Conservation (phyloP, 805 yeast genomes). For the Kuraishia molischiana region DNA sequence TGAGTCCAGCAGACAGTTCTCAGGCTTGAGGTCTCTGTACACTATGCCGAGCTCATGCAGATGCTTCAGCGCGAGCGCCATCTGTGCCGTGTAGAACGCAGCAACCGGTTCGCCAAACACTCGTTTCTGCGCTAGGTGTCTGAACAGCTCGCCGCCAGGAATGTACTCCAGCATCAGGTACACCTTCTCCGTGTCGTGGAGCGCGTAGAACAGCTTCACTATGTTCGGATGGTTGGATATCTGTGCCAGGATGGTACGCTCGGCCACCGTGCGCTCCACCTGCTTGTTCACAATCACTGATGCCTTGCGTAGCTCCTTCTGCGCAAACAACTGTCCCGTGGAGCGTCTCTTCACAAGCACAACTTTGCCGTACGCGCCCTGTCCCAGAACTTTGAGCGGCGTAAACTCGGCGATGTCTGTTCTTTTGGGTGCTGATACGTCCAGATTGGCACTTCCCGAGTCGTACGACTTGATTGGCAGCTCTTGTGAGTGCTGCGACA, state of each 20-base stretch:
- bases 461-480: background rate
- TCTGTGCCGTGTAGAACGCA: conserved; percentile 73
- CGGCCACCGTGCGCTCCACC: conserved; percentile 73
- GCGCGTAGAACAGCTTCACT: conserved; percentile 73
- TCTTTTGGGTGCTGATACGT: conserved; percentile 3
- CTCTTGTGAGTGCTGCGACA: conserved; percentile 68
- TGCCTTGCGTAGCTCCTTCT: conserved; percentile 78
- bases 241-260: conserved; percentile 62
- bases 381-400: conserved; percentile 69
- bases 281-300: conserved; percentile 54
- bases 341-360: conserved; percentile 57
- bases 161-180: conserved; percentile 72
- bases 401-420: conserved; percentile 43
- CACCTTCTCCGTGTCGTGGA: conserved; percentile 71
- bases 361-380: conserved; percentile 87
- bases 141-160: conserved; percentile 82
- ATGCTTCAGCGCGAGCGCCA: conserved; percentile 67
- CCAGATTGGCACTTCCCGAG: background rate
- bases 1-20: conserved; percentile 70
- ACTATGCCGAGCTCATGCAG: conserved; percentile 75
- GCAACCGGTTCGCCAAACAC: conserved; percentile 54
- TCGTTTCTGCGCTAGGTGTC: conserved; percentile 40
- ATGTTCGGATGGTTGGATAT: conserved; percentile 65
- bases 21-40: conserved; percentile 84
- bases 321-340: conserved; percentile 68